phyloP scores from a whole-genome alignment of 176 grass and related monocot species.

The bread wheat (Triticum aestivum) region IWGSC_CS_RefSeq_v2.1 NC_057804.1:479802611-479803110 shows the following conservation, averaged over 20 bases:
- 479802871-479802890: not conserved
- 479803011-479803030: slow-evolving; percentile 65
- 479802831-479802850: slow-evolving; percentile 92
- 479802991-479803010: slow-evolving; percentile 96
- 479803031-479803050: slow-evolving; percentile 93
- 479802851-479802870: slow-evolving; percentile 46
- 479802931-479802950: not conserved
- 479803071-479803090: slow-evolving; percentile 67
- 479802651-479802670: not conserved
- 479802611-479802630: slow-evolving; percentile 79
- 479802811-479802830: slow-evolving; percentile 71
- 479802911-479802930: too few relatives aligned
- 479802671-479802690: not conserved
- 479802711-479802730: not conserved
- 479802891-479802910: too few relatives aligned
- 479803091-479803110: slow-evolving; percentile 83
- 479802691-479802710: not conserved
- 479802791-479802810: slow-evolving; percentile 78
- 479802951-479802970: slow-evolving; percentile 89
- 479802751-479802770: slow-evolving; percentile 80
- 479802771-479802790: slow-evolving; percentile 67
- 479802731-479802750: not conserved
- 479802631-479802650: not conserved
- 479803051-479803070: slow-evolving; percentile 87
- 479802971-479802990: slow-evolving; percentile 87